Evolutionary conservation across 805 yeast species (phyloP).

Genomic region (Candida arabinofermentans): DNA sequence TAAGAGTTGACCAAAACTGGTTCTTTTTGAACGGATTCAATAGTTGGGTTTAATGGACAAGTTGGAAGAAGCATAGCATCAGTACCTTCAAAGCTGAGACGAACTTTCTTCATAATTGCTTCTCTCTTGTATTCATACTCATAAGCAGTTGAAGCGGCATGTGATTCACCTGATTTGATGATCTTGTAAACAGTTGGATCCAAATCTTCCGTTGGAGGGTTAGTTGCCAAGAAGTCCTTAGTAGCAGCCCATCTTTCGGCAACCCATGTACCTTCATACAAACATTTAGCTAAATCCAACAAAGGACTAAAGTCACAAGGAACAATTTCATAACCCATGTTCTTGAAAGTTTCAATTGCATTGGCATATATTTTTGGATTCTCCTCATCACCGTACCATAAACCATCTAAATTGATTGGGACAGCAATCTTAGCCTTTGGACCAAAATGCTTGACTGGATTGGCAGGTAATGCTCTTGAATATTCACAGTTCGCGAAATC

Average conservation of each 20-base stretch:
- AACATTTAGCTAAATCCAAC: slow-evolving; percentile 75
- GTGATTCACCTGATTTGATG: slow-evolving; percentile 72
- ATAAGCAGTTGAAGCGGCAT: slow-evolving; percentile 79
- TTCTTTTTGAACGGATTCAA: slow-evolving; percentile 65
- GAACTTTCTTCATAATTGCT: slow-evolving; percentile 65
- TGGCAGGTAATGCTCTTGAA: slow-evolving; percentile 69
- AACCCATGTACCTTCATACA: slow-evolving; percentile 99
- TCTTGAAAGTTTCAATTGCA: slow-evolving; percentile 53
- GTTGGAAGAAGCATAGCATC: slow-evolving; percentile 90
- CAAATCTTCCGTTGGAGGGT: slow-evolving; percentile 65
- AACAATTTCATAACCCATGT: slow-evolving; percentile 54
- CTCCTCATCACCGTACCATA: slow-evolving; percentile 77
- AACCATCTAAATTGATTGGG: slow-evolving; percentile 55
- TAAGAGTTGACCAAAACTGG: slow-evolving; percentile 80
- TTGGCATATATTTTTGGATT: slow-evolving; percentile 65
- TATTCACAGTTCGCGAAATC: slow-evolving; percentile 72
- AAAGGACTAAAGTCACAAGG: slow-evolving; percentile 71
- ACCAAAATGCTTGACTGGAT: slow-evolving; percentile 59
- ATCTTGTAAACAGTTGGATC: slow-evolving; percentile 83
- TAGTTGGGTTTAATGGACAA: slow-evolving; percentile 86
- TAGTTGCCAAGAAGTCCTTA: slow-evolving; percentile 62
- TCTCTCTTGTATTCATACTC: slow-evolving; percentile 85
- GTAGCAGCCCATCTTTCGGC: slow-evolving; percentile 89
- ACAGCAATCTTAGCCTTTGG: slow-evolving; percentile 65
- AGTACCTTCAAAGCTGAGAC: slow-evolving; percentile 47